Evolutionary conservation across 2,329 filamentous ascomycete species (phyloP).

Genomic region (Phaeoacremonium minimum): DNA sequence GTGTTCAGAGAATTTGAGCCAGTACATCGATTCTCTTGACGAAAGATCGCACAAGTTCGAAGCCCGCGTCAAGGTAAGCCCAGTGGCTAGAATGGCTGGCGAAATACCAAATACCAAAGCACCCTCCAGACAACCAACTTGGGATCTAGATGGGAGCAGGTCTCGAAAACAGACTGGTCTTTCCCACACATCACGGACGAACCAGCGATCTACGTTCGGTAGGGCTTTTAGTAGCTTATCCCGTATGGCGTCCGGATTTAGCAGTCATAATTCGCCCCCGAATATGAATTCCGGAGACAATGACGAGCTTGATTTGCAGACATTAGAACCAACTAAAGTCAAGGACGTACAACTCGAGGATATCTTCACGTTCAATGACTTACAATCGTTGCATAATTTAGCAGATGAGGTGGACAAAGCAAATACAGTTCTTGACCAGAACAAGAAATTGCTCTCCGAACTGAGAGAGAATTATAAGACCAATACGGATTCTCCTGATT

Average conservation of each 20-base stretch:
- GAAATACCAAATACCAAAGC: not conserved
- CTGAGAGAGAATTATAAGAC: slow-evolving; percentile 12
- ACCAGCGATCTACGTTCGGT: too few relatives aligned
- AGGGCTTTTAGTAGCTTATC: too few relatives aligned
- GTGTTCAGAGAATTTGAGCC: slow-evolving; percentile 13
- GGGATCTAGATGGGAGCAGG: too few relatives aligned
- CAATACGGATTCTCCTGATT: slow-evolving; percentile 5
- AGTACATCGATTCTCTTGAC: slow-evolving; percentile 13
- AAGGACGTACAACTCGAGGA: not conserved
- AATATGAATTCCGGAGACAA: too few relatives aligned
- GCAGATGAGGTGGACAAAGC: slow-evolving; percentile 10
- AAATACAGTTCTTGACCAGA: slow-evolving; percentile 13
- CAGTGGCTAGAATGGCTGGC: not conserved
- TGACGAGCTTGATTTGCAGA: too few relatives aligned
- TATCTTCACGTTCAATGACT: slow-evolving; percentile 12
- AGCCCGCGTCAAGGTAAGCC: not conserved
- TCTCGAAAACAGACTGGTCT: too few relatives aligned
- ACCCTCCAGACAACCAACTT: not conserved
- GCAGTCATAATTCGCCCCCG: too few relatives aligned
- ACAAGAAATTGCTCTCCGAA: slow-evolving; percentile 10
- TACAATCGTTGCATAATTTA: slow-evolving; percentile 10
- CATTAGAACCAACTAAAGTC: too few relatives aligned
- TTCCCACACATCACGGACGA: too few relatives aligned
- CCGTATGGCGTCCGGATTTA: too few relatives aligned
- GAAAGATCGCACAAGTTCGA: slow-evolving; percentile 1